A percentile compares a stretch with the other conserved stretches of the same genome.
These are phyloP conservation scores for Chondrus crispus DNA, from an alignment of 23 red algal genomes.

Conservation along the genomic window DNA sequence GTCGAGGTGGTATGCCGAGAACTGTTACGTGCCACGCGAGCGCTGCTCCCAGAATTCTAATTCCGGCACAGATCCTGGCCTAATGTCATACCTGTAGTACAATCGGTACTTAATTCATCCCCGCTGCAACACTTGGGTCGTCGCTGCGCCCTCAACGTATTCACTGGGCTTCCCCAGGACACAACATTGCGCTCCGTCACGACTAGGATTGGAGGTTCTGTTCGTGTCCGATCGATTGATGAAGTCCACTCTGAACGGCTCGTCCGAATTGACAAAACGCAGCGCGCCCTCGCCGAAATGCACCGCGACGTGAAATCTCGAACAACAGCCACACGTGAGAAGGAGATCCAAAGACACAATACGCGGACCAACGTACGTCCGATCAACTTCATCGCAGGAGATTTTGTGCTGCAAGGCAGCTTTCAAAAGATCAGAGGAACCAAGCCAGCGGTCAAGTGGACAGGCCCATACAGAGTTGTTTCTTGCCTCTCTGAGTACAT, in stretches of 20 bases:
- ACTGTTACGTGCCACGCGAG: neutral
- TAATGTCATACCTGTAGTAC: neutral
- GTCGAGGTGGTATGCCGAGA: slow-evolving; percentile 17
- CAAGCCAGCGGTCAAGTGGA: neutral
- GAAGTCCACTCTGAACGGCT: neutral
- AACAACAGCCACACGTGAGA: too few relatives aligned
- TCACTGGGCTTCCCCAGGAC: neutral
- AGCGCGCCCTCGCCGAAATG: too few relatives aligned
- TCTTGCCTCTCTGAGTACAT: neutral
- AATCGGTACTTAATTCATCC: neutral
- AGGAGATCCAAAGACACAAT: too few relatives aligned
- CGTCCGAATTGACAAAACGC: too few relatives aligned
- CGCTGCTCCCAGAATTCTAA: neutral
- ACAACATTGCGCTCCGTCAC: neutral
- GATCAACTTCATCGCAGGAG: slow-evolving; percentile 12
- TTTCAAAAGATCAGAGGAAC: neutral
- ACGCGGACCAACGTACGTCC: neutral
- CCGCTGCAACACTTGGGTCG: neutral
- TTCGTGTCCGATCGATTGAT: neutral
- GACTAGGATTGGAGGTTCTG: neutral
- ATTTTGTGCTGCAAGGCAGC: slow-evolving; percentile 1
- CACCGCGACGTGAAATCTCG: too few relatives aligned
- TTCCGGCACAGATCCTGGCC: neutral
- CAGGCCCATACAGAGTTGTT: neutral
- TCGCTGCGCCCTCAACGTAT: slow-evolving; percentile 3